phyloP scores from a whole-genome alignment of 2,329 filamentous ascomycete genomes.

The Monosporascus sp. region DNA sequence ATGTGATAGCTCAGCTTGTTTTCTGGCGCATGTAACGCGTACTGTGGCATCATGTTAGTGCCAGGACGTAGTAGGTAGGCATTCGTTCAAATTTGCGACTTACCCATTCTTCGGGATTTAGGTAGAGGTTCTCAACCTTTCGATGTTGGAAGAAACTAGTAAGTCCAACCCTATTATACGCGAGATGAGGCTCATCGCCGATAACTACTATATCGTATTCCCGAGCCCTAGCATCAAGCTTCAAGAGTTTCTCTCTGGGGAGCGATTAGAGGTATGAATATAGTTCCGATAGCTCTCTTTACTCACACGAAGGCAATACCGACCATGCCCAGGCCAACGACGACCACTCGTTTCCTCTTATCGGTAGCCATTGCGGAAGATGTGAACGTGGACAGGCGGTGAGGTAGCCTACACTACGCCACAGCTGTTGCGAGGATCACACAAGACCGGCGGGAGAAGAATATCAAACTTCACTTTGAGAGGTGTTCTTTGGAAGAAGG shows the following conservation, averaged over 20 bases:
- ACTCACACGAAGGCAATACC: constrained; percentile 82
- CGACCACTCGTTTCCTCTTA: constrained; percentile 63
- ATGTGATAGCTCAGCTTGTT: constrained; percentile 69
- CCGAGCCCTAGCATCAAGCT: constrained; percentile 68
- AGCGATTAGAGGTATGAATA: constrained; percentile 3
- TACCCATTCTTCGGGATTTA: constrained; percentile 82
- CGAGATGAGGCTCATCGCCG: constrained; percentile 80
- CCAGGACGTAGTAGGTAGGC: not conserved
- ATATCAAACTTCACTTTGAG: too few relatives aligned
- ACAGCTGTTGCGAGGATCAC: constrained; percentile 1
- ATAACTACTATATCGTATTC: constrained; percentile 82
- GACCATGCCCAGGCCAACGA: constrained; percentile 90
- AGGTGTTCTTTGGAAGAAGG: not conserved
- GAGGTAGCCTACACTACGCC: constrained; percentile 5
- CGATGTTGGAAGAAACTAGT: constrained; percentile 87
- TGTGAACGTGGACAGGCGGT: not conserved
- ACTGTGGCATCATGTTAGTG: constrained; percentile 40
- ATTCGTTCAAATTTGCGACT: constrained; percentile 13
- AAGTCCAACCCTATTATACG: constrained; percentile 86
- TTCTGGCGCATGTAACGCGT: constrained; percentile 55
- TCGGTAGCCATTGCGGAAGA: constrained; percentile 37
- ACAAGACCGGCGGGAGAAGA: not conserved
- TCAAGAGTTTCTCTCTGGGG: constrained; percentile 77
- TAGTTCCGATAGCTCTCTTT: not conserved
- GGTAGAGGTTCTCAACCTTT: constrained; percentile 78